phyloP scores from a whole-genome alignment of 345 rosid species.

The Melaleuca quinquenervia region DNA sequence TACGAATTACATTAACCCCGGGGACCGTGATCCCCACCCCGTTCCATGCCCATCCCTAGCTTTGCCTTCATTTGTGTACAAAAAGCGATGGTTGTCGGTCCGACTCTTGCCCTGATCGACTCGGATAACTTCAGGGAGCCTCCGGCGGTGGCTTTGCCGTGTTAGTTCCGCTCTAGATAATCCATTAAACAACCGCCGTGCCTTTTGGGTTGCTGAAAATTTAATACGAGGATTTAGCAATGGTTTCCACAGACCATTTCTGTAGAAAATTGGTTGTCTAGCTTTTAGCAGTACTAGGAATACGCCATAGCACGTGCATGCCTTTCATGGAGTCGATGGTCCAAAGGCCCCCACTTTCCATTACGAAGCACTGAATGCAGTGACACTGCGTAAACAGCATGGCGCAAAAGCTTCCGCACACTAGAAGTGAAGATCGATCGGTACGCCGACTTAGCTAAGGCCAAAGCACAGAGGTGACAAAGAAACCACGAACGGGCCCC shows the following conservation, averaged over 20 bases:
- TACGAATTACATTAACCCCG: neutral
- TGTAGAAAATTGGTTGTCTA: neutral
- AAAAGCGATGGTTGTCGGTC: neutral
- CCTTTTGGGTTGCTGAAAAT: neutral
- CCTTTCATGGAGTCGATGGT: neutral
- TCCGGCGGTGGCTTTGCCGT: neutral
- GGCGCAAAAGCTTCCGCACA: neutral
- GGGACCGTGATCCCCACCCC: neutral
- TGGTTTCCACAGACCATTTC: neutral
- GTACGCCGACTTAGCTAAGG: neutral
- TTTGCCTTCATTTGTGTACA: neutral
- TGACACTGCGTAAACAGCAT: neutral
- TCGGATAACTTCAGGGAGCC: neutral
- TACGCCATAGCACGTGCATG: neutral
- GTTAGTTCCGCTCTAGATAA: neutral
- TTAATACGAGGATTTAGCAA: neutral
- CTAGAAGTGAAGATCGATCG: neutral
- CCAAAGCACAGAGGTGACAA: neutral
- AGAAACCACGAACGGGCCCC: neutral
- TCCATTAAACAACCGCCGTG: neutral
- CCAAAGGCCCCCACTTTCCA: neutral
- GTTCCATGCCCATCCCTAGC: neutral
- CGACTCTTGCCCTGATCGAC: neutral
- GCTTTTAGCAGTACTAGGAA: neutral
- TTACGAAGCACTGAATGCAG: neutral